Base-by-base conservation (phyloP, 2,329 filamentous ascomycete genomes). In the Aspergillaceae sp. region DNA sequence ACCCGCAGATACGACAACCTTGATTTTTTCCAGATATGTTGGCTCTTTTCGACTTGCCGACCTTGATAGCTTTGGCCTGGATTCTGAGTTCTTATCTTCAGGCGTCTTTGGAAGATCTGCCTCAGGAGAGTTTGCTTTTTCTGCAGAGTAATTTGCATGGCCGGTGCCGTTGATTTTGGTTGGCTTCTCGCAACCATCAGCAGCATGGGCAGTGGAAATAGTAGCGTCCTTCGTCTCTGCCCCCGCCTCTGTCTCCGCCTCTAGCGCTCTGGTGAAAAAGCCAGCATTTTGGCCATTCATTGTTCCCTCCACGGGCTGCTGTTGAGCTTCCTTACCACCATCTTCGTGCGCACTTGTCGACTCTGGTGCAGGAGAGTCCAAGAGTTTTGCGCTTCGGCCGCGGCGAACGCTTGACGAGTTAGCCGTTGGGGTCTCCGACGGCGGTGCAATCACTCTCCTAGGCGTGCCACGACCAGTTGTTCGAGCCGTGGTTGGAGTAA, bases 391-490 rank as follows among this genome's bases (percentile, higher is more conserved):
- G 44, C 66, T 69, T 5, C 68, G 62, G 6, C 65, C 65, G 30
- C 67, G 64, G 42, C 66, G 58, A 19, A 60, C 54, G 45, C 56
- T 58, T 7, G 55, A 50, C 5, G 53, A 52, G 40, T 57, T 59
- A 7, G 51, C 51, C 1, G 60, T 59, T 6, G 65, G 64, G 1
- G 64, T 67, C 33, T 54, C 51, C 6, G 53, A 49, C 28, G 58
- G 49, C 10, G 67, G 52, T 36, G 51, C 57, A 4, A 60, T 59
- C 5, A 57, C 50, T 49, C 63, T 56, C 11, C 63, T 61, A 11
- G 68, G 68, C 2, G 66, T 68, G 42, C 56, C 62, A 42, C 66
- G 66, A 36, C 64, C 61, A 47, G 56, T 63, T 2, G 60, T 63
- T 27, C 65, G 60, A 40, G 58, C 48, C 5, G 61, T 56, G 5